These are phyloP conservation scores for Pleurotus eryngii DNA, from an alignment of 768 basidiomycete genomes.

Conservation along the genomic window DNA sequence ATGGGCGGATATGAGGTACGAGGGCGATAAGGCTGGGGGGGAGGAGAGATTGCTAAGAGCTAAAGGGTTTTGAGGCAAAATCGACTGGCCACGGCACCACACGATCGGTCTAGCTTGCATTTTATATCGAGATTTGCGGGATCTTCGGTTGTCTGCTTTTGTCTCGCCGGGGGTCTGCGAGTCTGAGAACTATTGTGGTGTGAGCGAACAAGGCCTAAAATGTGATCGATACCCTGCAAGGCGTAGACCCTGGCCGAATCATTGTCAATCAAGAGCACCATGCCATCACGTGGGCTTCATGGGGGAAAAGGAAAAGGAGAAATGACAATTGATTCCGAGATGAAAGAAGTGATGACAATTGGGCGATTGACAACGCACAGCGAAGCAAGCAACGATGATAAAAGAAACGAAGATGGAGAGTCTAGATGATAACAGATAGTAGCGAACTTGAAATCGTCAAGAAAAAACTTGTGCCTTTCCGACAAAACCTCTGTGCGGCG, in stretches of 20 bases:
- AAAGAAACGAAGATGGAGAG: not conserved
- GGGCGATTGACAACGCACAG: not conserved
- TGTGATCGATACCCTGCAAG: slow-evolving; percentile 3
- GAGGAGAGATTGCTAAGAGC: not conserved
- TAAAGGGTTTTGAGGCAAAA: not conserved
- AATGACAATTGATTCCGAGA: slow-evolving; percentile 7
- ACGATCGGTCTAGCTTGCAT: slow-evolving; percentile 4
- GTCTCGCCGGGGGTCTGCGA: slow-evolving; percentile 5
- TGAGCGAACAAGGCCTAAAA: not conserved
- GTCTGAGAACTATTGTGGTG: slow-evolving; percentile 6
- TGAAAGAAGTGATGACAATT: slow-evolving; percentile 6
- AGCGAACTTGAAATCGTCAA: not conserved
- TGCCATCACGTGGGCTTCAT: slow-evolving; percentile 3
- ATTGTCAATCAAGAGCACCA: slow-evolving; percentile 3
- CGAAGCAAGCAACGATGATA: not conserved
- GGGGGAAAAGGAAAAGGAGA: slow-evolving; percentile 2
- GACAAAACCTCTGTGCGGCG: slow-evolving; percentile 4
- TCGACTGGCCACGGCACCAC: not conserved
- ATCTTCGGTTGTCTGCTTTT: slow-evolving; percentile 4
- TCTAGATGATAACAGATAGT: not conserved
- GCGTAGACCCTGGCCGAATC: not conserved
- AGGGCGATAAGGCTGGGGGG: not conserved
- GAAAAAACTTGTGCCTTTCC: slow-evolving; percentile 1
- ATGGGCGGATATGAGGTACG: slow-evolving; percentile 1
- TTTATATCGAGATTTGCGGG: slow-evolving; percentile 8